Evolutionary conservation across 78 protist species (phyloP), one percentile per base, ranked within the genome.

Genomic region (Anaeramoeba flamelloides): DNA sequence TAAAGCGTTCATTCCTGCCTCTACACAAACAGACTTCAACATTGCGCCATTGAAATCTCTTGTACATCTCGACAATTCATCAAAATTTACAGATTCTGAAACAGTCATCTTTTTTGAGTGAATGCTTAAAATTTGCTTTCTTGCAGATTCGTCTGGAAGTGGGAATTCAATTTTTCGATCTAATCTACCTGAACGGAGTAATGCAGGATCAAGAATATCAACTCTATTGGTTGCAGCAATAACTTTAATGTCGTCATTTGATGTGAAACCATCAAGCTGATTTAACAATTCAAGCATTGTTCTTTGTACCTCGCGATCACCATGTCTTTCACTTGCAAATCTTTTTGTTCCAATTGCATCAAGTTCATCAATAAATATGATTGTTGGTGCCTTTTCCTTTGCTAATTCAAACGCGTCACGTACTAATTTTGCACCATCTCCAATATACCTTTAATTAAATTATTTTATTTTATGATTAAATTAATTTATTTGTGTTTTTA

Each of bases 351-450:
- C 99, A 33, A 98, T 86, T 41, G 99, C 99, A 41, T 98, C 99
- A 26, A 98, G 88, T 88, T 98, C 99, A 80, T 98, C 99, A 36
- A 96, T 98, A 85, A 97, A 97, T 77, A 95, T 94, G 64, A 97
- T 95, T 32, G 97, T 87, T 3, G 98, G 98, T 0, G n/a, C 84
- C 88, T 95, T 96, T 79, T 96, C 99, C 81, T 92, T 92, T 39
- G 99, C 99, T 33, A 98, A 90, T 2, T 95, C 95, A 83, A 98
- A 98, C 30, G 98, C 99, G 53, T 98, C 99, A 4, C 99, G 89
- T 31, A 98, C 98, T 1, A 98, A 65, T 86, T 91, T 92, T 32
- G 99, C 99, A 8, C 99, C 99, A 83, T 96, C 99, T 2, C 99
- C 99, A 76, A 98, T 94, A 77, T 92, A 96, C 99, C 94, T 96